Evolutionary conservation across 805 yeast genomes (phyloP).

Genomic region (Monosporozyma servazzii): DNA sequence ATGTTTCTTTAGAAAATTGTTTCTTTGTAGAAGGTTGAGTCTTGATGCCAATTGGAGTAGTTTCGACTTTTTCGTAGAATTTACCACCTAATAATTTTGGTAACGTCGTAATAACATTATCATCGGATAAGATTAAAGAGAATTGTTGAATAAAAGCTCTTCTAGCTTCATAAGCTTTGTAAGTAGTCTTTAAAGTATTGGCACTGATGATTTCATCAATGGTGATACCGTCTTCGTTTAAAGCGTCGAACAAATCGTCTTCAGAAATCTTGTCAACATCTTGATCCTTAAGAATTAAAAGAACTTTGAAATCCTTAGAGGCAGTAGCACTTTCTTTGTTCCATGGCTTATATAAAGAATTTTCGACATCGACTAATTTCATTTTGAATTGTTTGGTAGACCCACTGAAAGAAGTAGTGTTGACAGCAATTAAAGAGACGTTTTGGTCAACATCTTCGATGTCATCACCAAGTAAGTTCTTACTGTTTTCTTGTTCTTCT

Average conservation of each 20-base stretch:
- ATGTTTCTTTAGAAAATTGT: conserved; percentile 38
- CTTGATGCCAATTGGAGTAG: conserved; percentile 60
- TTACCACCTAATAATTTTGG: conserved; percentile 86
- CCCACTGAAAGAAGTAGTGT: conserved; percentile 52
- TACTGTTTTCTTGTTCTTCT: conserved; percentile 7
- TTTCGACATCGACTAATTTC: conserved; percentile 35
- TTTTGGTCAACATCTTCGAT: conserved; percentile 38
- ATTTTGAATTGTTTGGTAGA: conserved; percentile 50
- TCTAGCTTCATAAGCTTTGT: conserved; percentile 81
- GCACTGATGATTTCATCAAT: conserved; percentile 53
- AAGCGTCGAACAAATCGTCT: conserved; percentile 62
- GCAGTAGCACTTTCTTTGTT: conserved; percentile 23
- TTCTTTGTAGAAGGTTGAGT: conserved; percentile 28
- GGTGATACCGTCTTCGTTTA: conserved; percentile 31
- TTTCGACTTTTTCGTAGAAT: conserved; percentile 54
- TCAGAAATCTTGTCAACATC: conserved; percentile 27
- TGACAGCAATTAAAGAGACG: conserved; percentile 53
- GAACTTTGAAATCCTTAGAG: conserved; percentile 30
- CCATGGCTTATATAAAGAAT: conserved; percentile 27
- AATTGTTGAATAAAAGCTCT: conserved; percentile 60
- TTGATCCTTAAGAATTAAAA: conserved; percentile 34
- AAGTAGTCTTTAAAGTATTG: conserved; percentile 70
- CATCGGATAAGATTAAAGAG: conserved; percentile 80
- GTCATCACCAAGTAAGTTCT: conserved; percentile 45
- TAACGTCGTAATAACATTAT: conserved; percentile 64